Evolutionary conservation across 1,284 basidiomycete species (phyloP), one percentile per base, ranked within the genome.

Genomic region (Marasmius oreades): DNA sequence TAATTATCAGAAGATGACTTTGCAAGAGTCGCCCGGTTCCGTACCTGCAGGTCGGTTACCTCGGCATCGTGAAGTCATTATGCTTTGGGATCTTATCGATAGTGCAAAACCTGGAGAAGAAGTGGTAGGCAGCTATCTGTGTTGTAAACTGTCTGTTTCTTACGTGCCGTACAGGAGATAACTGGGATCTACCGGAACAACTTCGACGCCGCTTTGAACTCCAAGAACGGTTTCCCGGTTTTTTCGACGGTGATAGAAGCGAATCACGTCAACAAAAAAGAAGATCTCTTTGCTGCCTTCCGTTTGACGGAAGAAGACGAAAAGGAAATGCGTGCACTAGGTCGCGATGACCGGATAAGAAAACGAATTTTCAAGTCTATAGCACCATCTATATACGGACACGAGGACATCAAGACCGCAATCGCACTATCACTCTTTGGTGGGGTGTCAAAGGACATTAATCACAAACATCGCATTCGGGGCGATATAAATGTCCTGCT

Each of bases 161-260:
- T 28, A 39, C 33, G 43, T 16, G 5, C 33, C 24, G 26, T 34
- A 61, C 64, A 93, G 91, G 95, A 98, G 79, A 86, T 97, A 20
- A 99, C 96, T 5, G 96, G 96, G 57, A 87, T 98, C 64, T 99
- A 99, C 72, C 86, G 95, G 63, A 99, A 99, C 77, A 99, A 99
- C 73, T 99, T 98, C 65, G 96, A 99, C 69, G 95, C 95, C 4
- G 92, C 95, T 1, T 84, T 99, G 64, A 99, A 99, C 73, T 89
- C 94, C 47, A 99, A 98, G 77, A 98, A 99, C 65, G 97, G 96
- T 23, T 99, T 99, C 77, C 96, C 96, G 0, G 97, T 99, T 42
- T 99, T 99, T 76, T 95, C 95, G 3, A 99, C 96, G 5, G 84
- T 99, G 56, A 89, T 99, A 60, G 96, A 99, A 70, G 96, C 96